These are phyloP conservation scores for Eucalyptus dawsonii DNA, from an alignment of 345 rosid genomes.

Conservation along the genomic window DNA sequence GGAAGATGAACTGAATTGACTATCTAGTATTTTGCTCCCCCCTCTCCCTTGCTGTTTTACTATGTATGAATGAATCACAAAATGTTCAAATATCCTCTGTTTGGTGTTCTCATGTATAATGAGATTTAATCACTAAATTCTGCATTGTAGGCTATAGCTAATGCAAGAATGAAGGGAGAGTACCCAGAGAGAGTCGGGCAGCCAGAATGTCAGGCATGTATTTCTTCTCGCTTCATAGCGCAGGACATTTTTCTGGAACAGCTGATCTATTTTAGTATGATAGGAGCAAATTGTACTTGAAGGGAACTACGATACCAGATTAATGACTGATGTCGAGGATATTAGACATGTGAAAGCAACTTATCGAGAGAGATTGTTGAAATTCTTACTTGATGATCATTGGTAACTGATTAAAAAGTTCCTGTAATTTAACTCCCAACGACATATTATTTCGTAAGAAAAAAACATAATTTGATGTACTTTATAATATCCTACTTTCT, in stretches of 20 bases:
- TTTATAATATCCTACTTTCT: neutral
- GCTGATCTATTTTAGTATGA: neutral
- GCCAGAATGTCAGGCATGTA: conserved; percentile 91
- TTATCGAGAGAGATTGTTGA: neutral
- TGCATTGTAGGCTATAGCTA: conserved; percentile 71
- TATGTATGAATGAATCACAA: neutral
- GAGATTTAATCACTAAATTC: conserved; percentile 4
- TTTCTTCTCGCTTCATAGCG: neutral
- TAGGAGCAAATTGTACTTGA: neutral
- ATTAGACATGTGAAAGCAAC: neutral
- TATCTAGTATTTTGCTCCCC: neutral
- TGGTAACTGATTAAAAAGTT: neutral
- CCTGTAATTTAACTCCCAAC: neutral
- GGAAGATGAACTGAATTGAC: neutral
- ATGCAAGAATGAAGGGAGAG: conserved; percentile 91
- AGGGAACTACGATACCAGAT: neutral
- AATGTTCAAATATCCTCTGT: neutral
- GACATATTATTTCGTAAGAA: neutral
- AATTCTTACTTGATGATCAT: neutral
- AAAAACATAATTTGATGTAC: neutral
- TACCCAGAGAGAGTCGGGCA: conserved; percentile 94
- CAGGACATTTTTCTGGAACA: neutral
- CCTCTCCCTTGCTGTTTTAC: neutral
- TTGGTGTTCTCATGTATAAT: neutral
- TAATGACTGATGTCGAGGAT: neutral